Evolutionary conservation across 2,329 filamentous ascomycete genomes (phyloP), one percentile per base, ranked within the genome.

Genomic region (Fusarium tjaetaba): DNA sequence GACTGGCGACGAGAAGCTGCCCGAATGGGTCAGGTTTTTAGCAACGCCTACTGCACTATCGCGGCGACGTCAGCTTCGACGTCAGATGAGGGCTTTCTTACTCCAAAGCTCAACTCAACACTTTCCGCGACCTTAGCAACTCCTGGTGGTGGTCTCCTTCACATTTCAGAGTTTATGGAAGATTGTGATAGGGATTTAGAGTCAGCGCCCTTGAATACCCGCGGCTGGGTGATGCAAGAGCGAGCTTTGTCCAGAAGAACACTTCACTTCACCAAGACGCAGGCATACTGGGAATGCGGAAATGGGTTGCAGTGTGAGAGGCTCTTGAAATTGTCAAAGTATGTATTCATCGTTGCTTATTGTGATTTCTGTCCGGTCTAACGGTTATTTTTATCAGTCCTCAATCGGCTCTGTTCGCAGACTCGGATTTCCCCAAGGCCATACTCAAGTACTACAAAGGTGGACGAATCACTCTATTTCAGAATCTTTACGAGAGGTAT

Each of bases 161-260:
- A 36, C 2, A 26, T 58, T 26, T 46, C 55, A 4, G 55, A 58
- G 18, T 58, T 58, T 24, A 34, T 26, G n/a, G 65, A 65, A 14
- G 48, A 67, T 2, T 70, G 64, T 46, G 14, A 18, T 45, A 34
- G 3, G 9, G 39, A 46, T 2, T 11, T 56, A 10, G 52, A 56
- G 16, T 32, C 28, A 3, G 52, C 52, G 0, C 36, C 26, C 22
- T 9, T 85, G 6, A 83, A 79, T 58, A 70, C 63, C 10, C 75
- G 66, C 3, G 66, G 66, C 1, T 68, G 63, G 66, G 45, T 53
- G 11, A n/a, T 69, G 5, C 63, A 68, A 9, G 66, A 69, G 24
- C 48, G 66, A 14, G 63, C 64, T 11, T 45, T 68, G 0, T 49
- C 66, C 2, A n/a, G 39, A 9, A 52, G 66, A 2, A 57, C 66